phyloP scores from a whole-genome alignment of 306 rosid genomes.

The Fragaria iinumae region DNA sequence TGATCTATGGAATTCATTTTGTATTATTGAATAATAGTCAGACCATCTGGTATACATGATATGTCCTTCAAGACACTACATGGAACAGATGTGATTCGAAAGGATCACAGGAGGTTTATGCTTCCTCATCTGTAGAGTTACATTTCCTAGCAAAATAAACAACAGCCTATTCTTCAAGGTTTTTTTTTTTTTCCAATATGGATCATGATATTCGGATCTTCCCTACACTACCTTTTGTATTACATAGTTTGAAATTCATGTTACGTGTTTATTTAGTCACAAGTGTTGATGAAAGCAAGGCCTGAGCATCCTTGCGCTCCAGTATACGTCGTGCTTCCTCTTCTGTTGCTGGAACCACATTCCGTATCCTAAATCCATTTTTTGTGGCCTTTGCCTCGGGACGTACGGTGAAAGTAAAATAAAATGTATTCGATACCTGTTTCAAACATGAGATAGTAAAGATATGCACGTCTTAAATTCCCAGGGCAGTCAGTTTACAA shows the following conservation, averaged over 20 bases:
- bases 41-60: neutral
- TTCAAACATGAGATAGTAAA: too few species aligned
- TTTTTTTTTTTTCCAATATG: neutral
- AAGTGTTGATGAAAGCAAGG: conserved; percentile 31
- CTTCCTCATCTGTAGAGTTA: neutral
- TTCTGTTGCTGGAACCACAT: conserved; percentile 89
- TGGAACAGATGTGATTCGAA: neutral
- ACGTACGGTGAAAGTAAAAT: conserved; percentile 83
- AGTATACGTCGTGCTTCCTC: conserved; percentile 85
- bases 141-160: neutral
- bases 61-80: neutral
- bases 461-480: too few species aligned
- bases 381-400: conserved; percentile 70
- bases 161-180: neutral
- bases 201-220: neutral
- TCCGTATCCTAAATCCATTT: conserved; percentile 55
- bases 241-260: neutral
- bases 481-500: too few species aligned
- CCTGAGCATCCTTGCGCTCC: conserved; percentile 80
- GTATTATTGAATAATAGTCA: neutral
- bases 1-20: neutral
- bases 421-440: conserved; percentile 80
- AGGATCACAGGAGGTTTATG: neutral
- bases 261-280: neutral
- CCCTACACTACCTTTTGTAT: neutral